A percentile compares a stretch with the other conserved stretches of the same genome.
phyloP scores from a whole-genome alignment of 441 rosid genomes.

The Rhodomyrtus psidioides region DNA sequence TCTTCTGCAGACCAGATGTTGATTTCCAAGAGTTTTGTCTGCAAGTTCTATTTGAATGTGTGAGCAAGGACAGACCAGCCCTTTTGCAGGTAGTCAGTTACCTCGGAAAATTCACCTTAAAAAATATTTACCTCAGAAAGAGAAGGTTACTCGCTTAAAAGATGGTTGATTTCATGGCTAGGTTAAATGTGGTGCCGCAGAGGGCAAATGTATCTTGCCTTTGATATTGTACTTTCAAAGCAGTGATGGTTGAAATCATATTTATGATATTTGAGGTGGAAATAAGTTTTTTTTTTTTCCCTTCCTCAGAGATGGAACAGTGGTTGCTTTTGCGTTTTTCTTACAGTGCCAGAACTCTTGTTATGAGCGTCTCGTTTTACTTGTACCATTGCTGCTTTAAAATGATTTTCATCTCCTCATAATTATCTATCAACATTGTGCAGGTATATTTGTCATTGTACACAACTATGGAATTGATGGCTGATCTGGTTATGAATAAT shows the following conservation, averaged over 20 bases:
- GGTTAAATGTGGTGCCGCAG: neutral
- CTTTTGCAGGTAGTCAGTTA: constrained; percentile 65
- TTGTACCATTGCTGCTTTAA: neutral
- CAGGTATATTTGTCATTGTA: constrained; percentile 92
- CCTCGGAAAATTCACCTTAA: neutral
- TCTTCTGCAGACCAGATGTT: constrained; percentile 54
- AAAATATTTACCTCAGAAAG: neutral
- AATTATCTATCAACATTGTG: neutral
- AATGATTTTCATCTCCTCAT: neutral
- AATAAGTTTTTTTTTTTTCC: neutral
- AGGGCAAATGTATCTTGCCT: neutral
- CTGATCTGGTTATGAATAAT: constrained; percentile 49
- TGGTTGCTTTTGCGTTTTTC: neutral
- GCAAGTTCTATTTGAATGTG: constrained; percentile 92
- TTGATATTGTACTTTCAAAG: neutral
- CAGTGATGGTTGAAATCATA: neutral
- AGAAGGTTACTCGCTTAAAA: neutral
- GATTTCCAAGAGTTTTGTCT: constrained; percentile 96
- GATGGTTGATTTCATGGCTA: neutral
- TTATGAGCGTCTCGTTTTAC: neutral
- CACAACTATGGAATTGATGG: constrained; percentile 59
- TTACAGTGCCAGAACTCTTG: neutral
- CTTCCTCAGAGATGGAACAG: neutral
- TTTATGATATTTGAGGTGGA: neutral
- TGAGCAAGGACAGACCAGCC: constrained; percentile 96